A percentile compares a stretch with the other conserved stretches of the same genome.
phyloP scores from a whole-genome alignment of 352 stramenopile genomes.

The Phytopythium mirpurense region DNA sequence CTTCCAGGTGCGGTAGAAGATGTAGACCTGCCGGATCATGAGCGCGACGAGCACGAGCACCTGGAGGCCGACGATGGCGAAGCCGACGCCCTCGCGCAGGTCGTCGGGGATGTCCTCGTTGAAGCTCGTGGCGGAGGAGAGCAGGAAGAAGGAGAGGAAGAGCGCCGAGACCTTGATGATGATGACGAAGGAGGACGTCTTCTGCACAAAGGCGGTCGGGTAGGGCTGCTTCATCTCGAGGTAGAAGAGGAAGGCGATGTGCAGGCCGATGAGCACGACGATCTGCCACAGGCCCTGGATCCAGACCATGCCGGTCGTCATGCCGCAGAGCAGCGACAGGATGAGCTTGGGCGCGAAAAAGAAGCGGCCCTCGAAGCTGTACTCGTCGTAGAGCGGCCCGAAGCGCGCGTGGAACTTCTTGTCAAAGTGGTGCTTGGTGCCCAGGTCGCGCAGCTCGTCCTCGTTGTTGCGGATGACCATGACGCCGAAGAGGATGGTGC shows the following conservation, averaged over 20 bases:
- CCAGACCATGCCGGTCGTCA: constrained; percentile 80
- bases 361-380: constrained; percentile 82
- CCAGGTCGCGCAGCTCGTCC: constrained; percentile 73
- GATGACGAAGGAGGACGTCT: constrained; percentile 84
- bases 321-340: constrained; percentile 63
- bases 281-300: constrained; percentile 74
- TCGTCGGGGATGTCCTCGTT: constrained; percentile 65
- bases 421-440: constrained; percentile 81
- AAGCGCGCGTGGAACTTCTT: constrained; percentile 80
- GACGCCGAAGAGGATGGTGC: constrained; percentile 76
- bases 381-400: constrained; percentile 82
- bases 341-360: constrained; percentile 86
- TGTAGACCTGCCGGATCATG: constrained; percentile 82
- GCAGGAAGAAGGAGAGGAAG: constrained; percentile 76
- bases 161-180: constrained; percentile 88
- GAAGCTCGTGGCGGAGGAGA: constrained; percentile 65
- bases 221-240: constrained; percentile 83
- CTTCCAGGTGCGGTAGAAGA: constrained; percentile 86
- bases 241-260: constrained; percentile 80
- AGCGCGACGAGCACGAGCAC: constrained; percentile 76
- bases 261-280: constrained; percentile 60
- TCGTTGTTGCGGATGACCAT: constrained; percentile 70
- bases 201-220: constrained; percentile 76
- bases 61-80: constrained; percentile 78
- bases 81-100: constrained; percentile 67